Conservation (phyloP, 306 rosid genomes). For the Medicago lupulina region DNA sequence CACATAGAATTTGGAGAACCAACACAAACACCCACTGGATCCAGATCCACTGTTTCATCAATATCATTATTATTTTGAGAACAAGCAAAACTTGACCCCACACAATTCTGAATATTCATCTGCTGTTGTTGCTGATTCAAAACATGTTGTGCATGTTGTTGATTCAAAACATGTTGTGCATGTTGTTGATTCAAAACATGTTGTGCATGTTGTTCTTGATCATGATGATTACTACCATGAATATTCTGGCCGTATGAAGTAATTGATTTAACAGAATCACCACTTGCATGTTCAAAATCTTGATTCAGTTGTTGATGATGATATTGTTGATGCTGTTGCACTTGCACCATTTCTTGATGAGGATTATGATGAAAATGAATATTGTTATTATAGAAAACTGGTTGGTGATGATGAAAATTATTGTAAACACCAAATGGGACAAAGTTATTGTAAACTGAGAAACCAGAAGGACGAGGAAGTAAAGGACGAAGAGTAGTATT, state of each 20-base stretch:
- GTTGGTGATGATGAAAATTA: not conserved
- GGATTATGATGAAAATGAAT: not conserved
- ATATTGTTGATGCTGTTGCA: slow-evolving; percentile 33
- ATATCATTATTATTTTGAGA: slow-evolving; percentile 32
- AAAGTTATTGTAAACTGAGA: not conserved
- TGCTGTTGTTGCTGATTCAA: not conserved
- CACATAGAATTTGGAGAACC: slow-evolving; percentile 65
- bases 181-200: not conserved
- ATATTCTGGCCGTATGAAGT: slow-evolving; percentile 34
- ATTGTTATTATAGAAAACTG: slow-evolving; percentile 12
- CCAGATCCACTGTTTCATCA: slow-evolving; percentile 47
- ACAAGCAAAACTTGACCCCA: not conserved
- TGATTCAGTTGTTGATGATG: not conserved
- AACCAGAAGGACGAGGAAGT: slow-evolving; percentile 75
- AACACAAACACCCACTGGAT: slow-evolving; percentile 47
- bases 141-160: slow-evolving; percentile 5
- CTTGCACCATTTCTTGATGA: slow-evolving; percentile 36
- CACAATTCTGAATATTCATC: not conserved
- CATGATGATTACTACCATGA: too few species aligned
- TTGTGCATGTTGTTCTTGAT: slow-evolving; percentile 19
- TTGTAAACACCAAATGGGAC: not conserved
- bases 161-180: not conserved
- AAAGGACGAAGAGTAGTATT: slow-evolving; percentile 74
- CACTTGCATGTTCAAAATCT: slow-evolving; percentile 31
- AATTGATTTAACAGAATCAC: slow-evolving; percentile 32